Conservation (phyloP, 2,329 filamentous ascomycete genomes). For the Talaromyces marneffei region DNA sequence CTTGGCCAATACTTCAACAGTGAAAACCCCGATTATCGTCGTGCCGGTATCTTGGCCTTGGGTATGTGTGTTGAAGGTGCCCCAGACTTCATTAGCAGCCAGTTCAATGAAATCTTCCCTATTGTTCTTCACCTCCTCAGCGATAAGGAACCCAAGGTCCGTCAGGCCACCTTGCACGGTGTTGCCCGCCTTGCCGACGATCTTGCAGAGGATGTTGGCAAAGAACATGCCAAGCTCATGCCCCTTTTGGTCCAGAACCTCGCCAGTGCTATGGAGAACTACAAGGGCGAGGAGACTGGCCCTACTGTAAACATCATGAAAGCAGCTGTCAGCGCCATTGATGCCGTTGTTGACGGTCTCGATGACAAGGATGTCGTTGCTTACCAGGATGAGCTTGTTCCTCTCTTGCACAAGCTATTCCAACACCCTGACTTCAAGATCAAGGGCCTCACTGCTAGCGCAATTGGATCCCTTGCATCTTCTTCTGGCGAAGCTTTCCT, state of each 20-base stretch:
- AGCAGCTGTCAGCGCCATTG: conserved; percentile 81
- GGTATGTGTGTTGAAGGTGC: conserved; percentile 95
- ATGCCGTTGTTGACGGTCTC: conserved; percentile 75
- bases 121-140: conserved; percentile 74
- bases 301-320: conserved; percentile 81
- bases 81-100: conserved; percentile 93
- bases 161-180: conserved; percentile 79
- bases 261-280: conserved; percentile 67
- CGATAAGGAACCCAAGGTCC: conserved; percentile 76
- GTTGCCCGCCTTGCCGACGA: conserved; percentile 90
- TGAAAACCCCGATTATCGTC: conserved; percentile 69
- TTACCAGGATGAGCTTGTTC: conserved; percentile 77
- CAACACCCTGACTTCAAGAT: conserved; percentile 79
- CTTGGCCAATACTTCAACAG: conserved; percentile 75
- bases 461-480: conserved; percentile 82
- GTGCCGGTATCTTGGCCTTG: conserved; percentile 84
- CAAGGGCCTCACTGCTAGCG: conserved; percentile 82
- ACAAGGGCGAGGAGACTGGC: conserved; percentile 60
- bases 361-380: conserved; percentile 72
- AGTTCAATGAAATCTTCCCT: conserved; percentile 80
- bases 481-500: conserved; percentile 77
- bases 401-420: conserved; percentile 77
- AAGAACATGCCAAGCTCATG: conserved; percentile 79
- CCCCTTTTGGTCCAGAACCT: conserved; percentile 82
- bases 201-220: conserved; percentile 80